Conservation (phyloP, 305 asterid genomes). For the Rubia tinctorum region DNA sequence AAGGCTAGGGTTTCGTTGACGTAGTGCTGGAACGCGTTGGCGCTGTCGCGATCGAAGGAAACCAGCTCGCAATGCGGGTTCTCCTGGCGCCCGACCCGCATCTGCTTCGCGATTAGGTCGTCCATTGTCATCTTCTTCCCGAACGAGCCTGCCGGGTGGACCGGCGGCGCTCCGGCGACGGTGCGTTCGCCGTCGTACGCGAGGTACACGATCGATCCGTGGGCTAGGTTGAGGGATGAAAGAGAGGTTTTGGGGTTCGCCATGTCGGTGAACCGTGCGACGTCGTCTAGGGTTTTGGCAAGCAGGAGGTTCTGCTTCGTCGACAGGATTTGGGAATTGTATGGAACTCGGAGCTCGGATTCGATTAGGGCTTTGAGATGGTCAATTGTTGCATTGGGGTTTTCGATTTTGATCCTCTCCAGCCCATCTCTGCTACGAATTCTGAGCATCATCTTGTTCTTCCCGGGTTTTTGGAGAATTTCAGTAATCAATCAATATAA, state of each 20-base stretch:
- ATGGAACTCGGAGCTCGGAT: slow-evolving; percentile 75
- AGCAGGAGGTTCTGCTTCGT: slow-evolving; percentile 77
- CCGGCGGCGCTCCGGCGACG: slow-evolving; percentile 57
- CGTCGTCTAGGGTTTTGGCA: slow-evolving; percentile 63
- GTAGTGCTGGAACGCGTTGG: slow-evolving; percentile 84
- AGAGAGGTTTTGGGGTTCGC: slow-evolving; percentile 44
- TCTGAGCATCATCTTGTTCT: slow-evolving; percentile 78
- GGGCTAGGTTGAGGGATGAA: slow-evolving; percentile 50
- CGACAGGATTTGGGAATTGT: slow-evolving; percentile 70
- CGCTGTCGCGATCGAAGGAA: slow-evolving; percentile 92
- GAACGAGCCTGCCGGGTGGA: slow-evolving; percentile 77
- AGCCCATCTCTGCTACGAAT: slow-evolving; percentile 95
- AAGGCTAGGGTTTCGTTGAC: slow-evolving; percentile 84
- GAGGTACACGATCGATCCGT: slow-evolving; percentile 77
- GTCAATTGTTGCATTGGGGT: slow-evolving; percentile 55
- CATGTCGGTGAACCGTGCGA: slow-evolving; percentile 64
- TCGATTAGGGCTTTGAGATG: slow-evolving; percentile 65
- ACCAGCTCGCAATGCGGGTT: slow-evolving; percentile 84
- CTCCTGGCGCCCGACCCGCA: slow-evolving; percentile 88
- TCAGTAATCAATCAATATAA: background rate
- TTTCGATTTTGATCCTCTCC: slow-evolving; percentile 70
- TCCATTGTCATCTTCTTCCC: slow-evolving; percentile 99
- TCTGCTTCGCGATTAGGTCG: slow-evolving; percentile 91
- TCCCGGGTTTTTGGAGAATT: background rate
- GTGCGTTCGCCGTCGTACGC: slow-evolving; percentile 89